Evolutionary conservation across 2,329 filamentous ascomycete genomes (phyloP), one percentile per base, ranked within the genome.

Genomic region (Alternaria sp.): DNA sequence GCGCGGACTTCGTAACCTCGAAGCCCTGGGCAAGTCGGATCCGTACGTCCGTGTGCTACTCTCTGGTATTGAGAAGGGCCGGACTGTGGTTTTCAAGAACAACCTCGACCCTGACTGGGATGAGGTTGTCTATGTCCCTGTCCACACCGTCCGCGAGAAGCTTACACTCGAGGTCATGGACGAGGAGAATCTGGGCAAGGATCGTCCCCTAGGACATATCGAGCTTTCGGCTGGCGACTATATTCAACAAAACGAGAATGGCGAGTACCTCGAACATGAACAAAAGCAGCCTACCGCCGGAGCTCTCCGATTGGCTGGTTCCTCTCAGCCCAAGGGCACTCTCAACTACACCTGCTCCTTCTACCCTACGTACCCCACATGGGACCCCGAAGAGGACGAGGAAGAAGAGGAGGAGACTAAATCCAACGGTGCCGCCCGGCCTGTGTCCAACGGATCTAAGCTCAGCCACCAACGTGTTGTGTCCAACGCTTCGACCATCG

Each of bases 101-200:
- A 96, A 97, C 66, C 88, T 99, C 61, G 93, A 97, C 77, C 96
- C 96, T 2, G 92, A 96, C 57, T 99, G 92, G 90, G 94, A 99
- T 74, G 96, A 99, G 81, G 90, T 99, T 23, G 87, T 97, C 21
- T 99, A 99, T 76, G 87, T 99, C 1, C 95, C 96, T 1, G 87
- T 99, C 61, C 95, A 97, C 78, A 94, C 90, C 7, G 74, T 87
- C 14, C 90, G 93, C 30, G 96, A 99, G 78, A 93, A 92, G 75
- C 84, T 99, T 28, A 89, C 90, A 1, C 82, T 99, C 18, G 96
- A 99, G 79, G 94, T 98, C 68, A 97, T 99, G 95, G 96, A 99
- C 73, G 89, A 96, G 65, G 96, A 99, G 81, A 94, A 90, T 71
- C 86, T 98, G 75, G 93, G 93, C 73, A 96, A 94, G 78, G 96